phyloP scores from a whole-genome alignment of 2,329 filamentous ascomycete genomes.

The Sporothrix schenckii region DNA sequence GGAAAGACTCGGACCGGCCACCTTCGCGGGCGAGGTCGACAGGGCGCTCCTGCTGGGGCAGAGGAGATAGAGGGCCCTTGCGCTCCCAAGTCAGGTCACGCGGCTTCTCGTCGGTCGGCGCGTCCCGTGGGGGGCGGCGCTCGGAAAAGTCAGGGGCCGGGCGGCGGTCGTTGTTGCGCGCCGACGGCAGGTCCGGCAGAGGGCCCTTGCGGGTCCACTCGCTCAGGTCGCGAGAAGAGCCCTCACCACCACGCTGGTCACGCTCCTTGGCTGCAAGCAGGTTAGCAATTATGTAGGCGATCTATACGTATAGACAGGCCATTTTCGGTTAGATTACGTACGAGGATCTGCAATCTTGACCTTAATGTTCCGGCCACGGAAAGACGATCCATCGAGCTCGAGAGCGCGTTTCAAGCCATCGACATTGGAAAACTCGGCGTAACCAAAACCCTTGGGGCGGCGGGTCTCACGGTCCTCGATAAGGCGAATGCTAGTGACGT shows the following conservation, averaged over 20 bases:
- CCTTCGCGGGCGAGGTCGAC: conserved; percentile 56
- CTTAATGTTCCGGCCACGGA: conserved; percentile 86
- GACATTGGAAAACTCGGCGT: conserved; percentile 86
- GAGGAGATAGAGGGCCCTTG: conserved; percentile 84
- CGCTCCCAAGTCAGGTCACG: conserved; percentile 92
- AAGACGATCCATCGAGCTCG: conserved; percentile 75
- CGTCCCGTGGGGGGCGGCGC: conserved; percentile 69
- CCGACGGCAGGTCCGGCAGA: conserved; percentile 45
- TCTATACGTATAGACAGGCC: not conserved
- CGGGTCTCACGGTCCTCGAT: conserved; percentile 94
- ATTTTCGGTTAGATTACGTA: conserved; percentile 57
- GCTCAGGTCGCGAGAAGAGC: conserved; percentile 72
- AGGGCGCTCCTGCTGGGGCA: conserved; percentile 55
- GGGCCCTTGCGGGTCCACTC: conserved; percentile 96
- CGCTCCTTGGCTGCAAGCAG: conserved; percentile 75
- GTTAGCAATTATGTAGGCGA: conserved; percentile 25
- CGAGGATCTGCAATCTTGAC: conserved; percentile 97
- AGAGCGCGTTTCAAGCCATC: conserved; percentile 93
- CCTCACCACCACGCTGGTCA: conserved; percentile 66
- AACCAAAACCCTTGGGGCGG: conserved; percentile 96
- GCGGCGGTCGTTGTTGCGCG: conserved; percentile 50
- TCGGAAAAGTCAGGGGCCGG: conserved; percentile 60
- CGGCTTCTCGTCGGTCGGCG: conserved; percentile 70
- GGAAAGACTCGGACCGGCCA: conserved; percentile 60
- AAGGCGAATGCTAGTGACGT: conserved; percentile 88